Conservation (phyloP, 768 basidiomycete species). For the Trametes maxima region DNA sequence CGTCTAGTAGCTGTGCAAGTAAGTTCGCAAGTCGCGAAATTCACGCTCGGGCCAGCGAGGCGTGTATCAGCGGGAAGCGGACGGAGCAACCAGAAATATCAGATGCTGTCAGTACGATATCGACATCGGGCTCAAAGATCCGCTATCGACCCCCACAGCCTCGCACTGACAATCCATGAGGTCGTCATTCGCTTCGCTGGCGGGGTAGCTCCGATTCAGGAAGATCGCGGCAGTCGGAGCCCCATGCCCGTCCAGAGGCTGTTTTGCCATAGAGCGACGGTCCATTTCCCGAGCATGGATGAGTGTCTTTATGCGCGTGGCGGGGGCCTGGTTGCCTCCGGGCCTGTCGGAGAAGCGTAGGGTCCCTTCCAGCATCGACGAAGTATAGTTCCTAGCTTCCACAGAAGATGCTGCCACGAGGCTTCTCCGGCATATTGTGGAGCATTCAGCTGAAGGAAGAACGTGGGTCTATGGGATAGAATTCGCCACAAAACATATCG, state of each 20-base stretch:
- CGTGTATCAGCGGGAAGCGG: constrained; percentile 9
- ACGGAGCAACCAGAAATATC: constrained; percentile 4
- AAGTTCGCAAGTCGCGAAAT: constrained; percentile 25
- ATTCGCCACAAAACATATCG: not conserved
- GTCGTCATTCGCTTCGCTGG: not conserved
- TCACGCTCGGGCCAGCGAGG: constrained; percentile 17
- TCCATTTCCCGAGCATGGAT: not conserved
- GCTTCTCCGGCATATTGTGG: not conserved
- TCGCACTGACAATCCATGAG: not conserved
- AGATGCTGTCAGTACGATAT: not conserved
- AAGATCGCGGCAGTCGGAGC: not conserved
- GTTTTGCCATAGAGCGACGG: constrained; percentile 10
- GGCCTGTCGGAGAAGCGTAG: not conserved
- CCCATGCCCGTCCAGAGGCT: not conserved
- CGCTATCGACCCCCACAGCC: constrained; percentile 1
- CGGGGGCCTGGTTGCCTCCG: not conserved
- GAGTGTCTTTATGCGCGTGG: not conserved
- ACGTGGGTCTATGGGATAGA: not conserved
- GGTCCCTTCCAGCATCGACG: not conserved
- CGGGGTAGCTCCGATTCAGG: not conserved
- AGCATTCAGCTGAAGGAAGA: not conserved
- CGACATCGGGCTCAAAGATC: constrained; percentile 5
- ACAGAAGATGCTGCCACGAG: not conserved
- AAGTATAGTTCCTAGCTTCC: not conserved
- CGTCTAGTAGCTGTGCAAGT: constrained; percentile 11